Conservation (phyloP, 2,329 filamentous ascomycete species). For the Trichoderma polysporum region DNA sequence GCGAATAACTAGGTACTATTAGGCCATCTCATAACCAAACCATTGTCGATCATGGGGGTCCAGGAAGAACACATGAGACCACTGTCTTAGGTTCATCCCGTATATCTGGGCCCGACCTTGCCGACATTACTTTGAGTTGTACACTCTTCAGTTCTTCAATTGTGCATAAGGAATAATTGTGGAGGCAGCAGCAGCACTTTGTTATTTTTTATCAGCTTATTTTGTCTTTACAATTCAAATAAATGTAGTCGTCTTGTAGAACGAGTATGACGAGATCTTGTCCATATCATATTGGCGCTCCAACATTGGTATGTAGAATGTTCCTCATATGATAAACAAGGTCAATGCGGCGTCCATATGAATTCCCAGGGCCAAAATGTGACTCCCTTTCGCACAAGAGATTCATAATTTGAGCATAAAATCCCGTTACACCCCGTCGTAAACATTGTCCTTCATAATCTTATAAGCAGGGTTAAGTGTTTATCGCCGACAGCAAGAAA, state of each 20-base stretch:
- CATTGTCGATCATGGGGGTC: background rate
- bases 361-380: background rate
- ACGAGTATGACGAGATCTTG: too few species aligned
- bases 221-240: background rate
- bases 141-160: background rate
- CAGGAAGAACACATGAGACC: background rate
- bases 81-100: background rate
- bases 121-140: background rate
- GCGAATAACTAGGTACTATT: background rate
- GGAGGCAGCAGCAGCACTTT: background rate
- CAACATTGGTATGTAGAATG: background rate
- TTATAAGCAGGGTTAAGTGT: background rate
- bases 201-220: background rate
- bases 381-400: background rate
- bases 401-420: background rate
- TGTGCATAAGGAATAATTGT: background rate
- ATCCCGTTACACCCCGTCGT: background rate
- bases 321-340: too few species aligned
- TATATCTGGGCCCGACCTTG: background rate
- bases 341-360: background rate
- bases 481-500: background rate
- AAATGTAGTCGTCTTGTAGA: background rate
- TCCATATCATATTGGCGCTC: background rate
- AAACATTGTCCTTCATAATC: background rate
- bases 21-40: background rate